Evolutionary conservation across 768 basidiomycete genomes (phyloP), one percentile per base, ranked within the genome.

Genomic region (Suillus sp.): DNA sequence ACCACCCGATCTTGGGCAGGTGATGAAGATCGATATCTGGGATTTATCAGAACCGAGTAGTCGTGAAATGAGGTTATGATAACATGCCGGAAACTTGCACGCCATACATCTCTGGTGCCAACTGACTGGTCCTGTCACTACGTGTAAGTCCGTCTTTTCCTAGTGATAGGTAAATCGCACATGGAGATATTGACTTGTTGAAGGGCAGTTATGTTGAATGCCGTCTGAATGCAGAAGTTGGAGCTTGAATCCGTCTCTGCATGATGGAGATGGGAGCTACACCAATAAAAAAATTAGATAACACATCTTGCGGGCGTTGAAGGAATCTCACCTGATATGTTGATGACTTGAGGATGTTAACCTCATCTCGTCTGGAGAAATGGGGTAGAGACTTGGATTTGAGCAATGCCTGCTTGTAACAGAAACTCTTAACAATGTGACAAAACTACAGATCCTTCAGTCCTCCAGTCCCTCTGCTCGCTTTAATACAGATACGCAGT

Each of bases 1-100:
- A 37, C 55, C 54, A 59, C 32, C 61, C 61, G 11, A 62, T 35
- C 27, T 62, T 62, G 18, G 61, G 61, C 40, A 45, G 57, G 25
- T 59, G 61, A 25, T 40, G 58, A 22, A 62, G 34, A 34, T 37
- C 40, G 22, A 62, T 32, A 9, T 43, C 61, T 62, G n/a, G 27
- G 18, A 30, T 20, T 20, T 20, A 20, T 57, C 27, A 57, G 56
- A 57, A 42, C 37, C 10, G 38, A 40, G 18, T 27, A 38, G 38
- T 30, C 25, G 40, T 25, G 37, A 27, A 18, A 57, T 13, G 25
- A 57, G 10, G 3, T 18, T 38, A 38, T 25, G 16, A 57, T 11
- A n/a, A 40, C 56, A 13, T 20, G 11, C 56, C 56, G 38, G 13
- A 40, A 40, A 57, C 11, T 40, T 57, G 38, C 11, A 57, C 37